Base-by-base conservation (phyloP, 2,329 filamentous ascomycete genomes). In the Lasiodiplodia citricola region DNA sequence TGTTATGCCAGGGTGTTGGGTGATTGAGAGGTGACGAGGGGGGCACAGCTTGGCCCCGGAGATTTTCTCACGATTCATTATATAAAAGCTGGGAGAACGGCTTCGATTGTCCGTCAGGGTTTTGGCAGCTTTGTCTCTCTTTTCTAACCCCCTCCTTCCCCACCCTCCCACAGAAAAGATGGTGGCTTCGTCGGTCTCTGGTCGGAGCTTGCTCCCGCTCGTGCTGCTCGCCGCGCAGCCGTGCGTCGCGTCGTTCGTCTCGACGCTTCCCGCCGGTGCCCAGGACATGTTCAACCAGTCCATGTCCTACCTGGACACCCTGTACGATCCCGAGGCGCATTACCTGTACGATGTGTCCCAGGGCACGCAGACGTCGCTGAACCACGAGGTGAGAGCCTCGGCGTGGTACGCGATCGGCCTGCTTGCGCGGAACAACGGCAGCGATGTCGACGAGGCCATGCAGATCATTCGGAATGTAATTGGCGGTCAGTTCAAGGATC, bases 371-470 rank as follows among this genome's bases (percentile, higher is more conserved):
- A 66, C 63, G 50, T 84, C 86, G 0, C 77, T 87, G 7, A 80
- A 83, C 2, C 87, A 89, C 69, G 86, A 88, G 55, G 89, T 87
- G 0, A 82, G 87, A 66, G 84, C 82, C 54, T 87, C 86, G 0
- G 82, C 82, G 0, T 90, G 88, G 87, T 89, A 90, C 74, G 86
- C 86, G 0, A 80, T 86, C 4, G 87, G 87, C 0, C 79, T 90
- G 3, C 75, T 90, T 25, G 86, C 86, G 16, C 81, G 87, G 2
- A 87, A 90, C 71, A 69, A 83, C 16, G 82, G 80, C 18, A 76
- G 79, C 25, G 87, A 89, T 74, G 80, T 81, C 3, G 72, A 76
- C 1, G 81, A 87, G 69, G 87, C 87, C 0, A 80, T 85, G 47
- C 83, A 81, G 65, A 87, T 88, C 63, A 82, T 89, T 62, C 79